Base-by-base conservation (phyloP, 345 rosid species). In the Streptanthus diversifolius region DNA sequence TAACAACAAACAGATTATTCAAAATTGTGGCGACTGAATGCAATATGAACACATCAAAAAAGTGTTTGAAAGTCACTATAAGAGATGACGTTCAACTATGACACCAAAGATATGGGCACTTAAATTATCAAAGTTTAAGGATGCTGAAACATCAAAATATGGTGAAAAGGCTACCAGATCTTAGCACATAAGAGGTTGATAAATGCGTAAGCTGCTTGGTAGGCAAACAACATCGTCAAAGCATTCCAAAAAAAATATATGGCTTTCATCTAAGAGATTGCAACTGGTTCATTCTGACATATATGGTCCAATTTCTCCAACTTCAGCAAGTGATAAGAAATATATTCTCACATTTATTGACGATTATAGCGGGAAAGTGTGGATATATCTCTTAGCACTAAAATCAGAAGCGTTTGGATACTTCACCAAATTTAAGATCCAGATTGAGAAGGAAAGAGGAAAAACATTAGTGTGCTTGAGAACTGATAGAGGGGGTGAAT, bases 31-130 rank as follows among this genome's bases (percentile, higher is more conserved):
- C 25, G 2, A 33, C n/a, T 0, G 18, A 14, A 40, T 4, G 5
- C 6, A 0, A 6, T 0, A 40, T 1, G 17, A 40, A 40, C 0
- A 7, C 7, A 0, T 7, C 0, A 2, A 1, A 3, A 2, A 14
- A 40, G 7, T 40, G 44, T 3, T 14, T 40, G 0, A 1, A 40
- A 14, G 17, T 2, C 0, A 2, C 44, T 0, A 13, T 17, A 14
- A 40, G 17, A 4, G 17, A 40, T 14, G 17, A 40, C 2, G 0
- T 4, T 18, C 47, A 35, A 1, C 40, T 59, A 1, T 52, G 43
- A 60, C 56, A 48, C 8, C 11, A 29, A 0, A 32, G 29, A 24
- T 25, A 45, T 4, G 48, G 39, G 9, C 41, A 62, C 25, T 14
- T 72, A 0, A 72, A 45, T 7, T 25, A 47, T 1, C 51, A 48